A percentile compares a stretch with the other conserved stretches of the same genome.
Evolutionary conservation across 2,329 filamentous ascomycete genomes (phyloP).

Genomic region (Pseudogymnoascus sp.): DNA sequence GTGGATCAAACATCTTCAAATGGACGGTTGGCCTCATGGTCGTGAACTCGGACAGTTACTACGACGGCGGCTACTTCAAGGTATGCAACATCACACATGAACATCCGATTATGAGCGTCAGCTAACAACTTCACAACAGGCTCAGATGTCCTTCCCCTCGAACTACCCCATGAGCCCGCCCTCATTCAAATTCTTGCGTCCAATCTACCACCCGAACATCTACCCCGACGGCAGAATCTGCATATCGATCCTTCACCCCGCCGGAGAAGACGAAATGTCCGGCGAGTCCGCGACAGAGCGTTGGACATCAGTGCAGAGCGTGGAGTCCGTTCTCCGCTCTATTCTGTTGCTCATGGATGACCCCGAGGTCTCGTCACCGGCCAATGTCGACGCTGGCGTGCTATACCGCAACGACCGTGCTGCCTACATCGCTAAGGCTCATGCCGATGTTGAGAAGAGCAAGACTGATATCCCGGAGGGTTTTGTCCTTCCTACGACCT

Average conservation of each 20-base stretch:
- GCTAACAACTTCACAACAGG: constrained; percentile 35
- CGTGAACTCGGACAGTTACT: constrained; percentile 83
- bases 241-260: constrained; percentile 91
- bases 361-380: constrained; percentile 85
- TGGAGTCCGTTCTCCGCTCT: constrained; percentile 89
- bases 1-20: constrained; percentile 74
- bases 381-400: constrained; percentile 88
- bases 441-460: constrained; percentile 61
- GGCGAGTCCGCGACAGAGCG: constrained; percentile 85
- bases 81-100: constrained; percentile 29
- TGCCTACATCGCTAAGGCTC: constrained; percentile 62
- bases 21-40: constrained; percentile 90
- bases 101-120: neutral
- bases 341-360: constrained; percentile 89
- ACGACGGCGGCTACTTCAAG: constrained; percentile 88
- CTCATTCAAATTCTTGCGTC: constrained; percentile 73
- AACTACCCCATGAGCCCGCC: constrained; percentile 90
- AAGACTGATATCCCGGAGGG: constrained; percentile 72
- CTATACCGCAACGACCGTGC: constrained; percentile 67
- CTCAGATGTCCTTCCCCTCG: constrained; percentile 75
- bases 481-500: constrained; percentile 73
- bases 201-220: constrained; percentile 88
- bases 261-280: constrained; percentile 87
- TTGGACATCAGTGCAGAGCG: constrained; percentile 89
- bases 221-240: constrained; percentile 86